Evolutionary conservation across 441 rosid species (phyloP).

Genomic region (Syzygium malaccense): DNA sequence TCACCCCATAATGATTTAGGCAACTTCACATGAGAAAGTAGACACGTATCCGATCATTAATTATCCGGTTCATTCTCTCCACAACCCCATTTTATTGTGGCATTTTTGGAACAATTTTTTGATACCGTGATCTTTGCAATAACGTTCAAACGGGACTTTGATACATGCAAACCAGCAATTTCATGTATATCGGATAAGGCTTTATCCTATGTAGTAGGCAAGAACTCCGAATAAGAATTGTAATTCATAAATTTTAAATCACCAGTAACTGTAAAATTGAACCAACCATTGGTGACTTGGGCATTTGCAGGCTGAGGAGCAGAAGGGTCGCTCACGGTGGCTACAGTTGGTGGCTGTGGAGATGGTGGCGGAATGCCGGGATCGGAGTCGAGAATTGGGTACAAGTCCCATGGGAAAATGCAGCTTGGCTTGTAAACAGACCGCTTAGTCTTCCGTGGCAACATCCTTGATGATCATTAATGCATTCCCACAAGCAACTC

Average conservation of each 20-base stretch:
- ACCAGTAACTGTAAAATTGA: neutral
- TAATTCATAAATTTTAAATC: neutral
- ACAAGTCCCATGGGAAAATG: neutral
- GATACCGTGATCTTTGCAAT: too few relatives aligned
- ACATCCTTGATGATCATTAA: too few relatives aligned
- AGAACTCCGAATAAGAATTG: neutral
- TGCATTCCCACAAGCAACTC: neutral
- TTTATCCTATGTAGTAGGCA: neutral
- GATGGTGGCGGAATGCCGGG: accelerated
- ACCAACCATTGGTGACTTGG: neutral
- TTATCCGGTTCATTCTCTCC: too few relatives aligned
- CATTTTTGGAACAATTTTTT: too few relatives aligned
- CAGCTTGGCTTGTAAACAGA: neutral
- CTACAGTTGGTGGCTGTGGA: neutral
- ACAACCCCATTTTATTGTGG: too few relatives aligned
- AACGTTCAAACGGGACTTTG: neutral
- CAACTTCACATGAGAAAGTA: too few relatives aligned
- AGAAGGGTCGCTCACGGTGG: accelerated
- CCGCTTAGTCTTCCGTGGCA: neutral
- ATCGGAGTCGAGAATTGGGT: neutral
- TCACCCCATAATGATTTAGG: too few relatives aligned
- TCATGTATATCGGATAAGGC: neutral
- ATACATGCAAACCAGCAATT: neutral
- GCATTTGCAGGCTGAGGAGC: accelerated
- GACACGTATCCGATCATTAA: too few relatives aligned